Conservation (phyloP, 2,329 filamentous ascomycete genomes). For the Scedosporium apiospermum region DNA sequence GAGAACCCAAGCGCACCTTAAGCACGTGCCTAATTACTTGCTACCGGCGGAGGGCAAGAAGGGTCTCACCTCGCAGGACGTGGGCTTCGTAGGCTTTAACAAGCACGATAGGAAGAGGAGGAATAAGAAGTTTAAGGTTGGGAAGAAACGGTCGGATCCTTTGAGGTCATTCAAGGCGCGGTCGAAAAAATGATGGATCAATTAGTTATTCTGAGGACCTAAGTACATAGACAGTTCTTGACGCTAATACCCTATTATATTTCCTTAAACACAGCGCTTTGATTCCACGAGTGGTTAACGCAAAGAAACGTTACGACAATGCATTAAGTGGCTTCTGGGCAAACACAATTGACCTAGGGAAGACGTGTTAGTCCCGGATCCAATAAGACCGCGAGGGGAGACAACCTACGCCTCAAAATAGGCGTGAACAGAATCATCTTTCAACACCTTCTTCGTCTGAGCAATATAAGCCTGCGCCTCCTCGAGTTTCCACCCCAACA, state of each 20-base stretch:
- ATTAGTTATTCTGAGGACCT: background rate
- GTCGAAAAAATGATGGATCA: conserved; percentile 27
- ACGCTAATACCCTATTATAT: background rate
- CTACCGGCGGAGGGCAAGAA: conserved; percentile 70
- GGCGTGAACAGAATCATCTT: conserved; percentile 22
- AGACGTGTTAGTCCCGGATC: background rate
- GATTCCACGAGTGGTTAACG: background rate
- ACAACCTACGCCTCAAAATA: conserved; percentile 28
- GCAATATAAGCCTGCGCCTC: conserved; percentile 23
- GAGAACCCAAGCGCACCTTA: conserved; percentile 78
- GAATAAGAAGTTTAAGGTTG: conserved; percentile 37
- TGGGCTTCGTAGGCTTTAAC: conserved; percentile 66
- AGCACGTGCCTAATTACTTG: conserved; percentile 89
- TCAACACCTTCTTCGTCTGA: conserved; percentile 23
- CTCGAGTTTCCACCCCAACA: conserved; percentile 22
- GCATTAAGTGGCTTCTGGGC: background rate
- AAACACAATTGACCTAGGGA: background rate
- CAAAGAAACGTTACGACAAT: background rate
- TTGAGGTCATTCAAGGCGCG: conserved; percentile 77
- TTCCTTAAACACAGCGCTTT: background rate
- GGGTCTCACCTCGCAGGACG: conserved; percentile 53
- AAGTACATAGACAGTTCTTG: background rate
- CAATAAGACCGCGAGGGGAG: background rate
- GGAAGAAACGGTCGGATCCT: conserved; percentile 66
- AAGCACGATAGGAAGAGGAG: conserved; percentile 41